Conservation (phyloP, 78 protist species). For the Dictyostelium discoideum region DNA sequence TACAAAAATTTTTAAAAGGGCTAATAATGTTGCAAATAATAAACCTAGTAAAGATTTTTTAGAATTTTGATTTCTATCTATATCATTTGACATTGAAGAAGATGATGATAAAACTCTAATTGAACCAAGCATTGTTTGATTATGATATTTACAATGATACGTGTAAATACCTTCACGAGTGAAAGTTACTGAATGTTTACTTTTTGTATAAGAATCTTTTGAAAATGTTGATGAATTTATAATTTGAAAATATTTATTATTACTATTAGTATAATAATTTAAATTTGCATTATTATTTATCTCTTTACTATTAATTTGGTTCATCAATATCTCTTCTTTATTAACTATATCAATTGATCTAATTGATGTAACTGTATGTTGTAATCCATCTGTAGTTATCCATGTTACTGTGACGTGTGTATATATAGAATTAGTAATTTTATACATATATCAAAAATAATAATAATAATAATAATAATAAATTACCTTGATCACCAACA, state of each 20-base stretch:
- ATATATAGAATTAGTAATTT: no score
- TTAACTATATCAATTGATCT: background rate
- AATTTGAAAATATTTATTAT: background rate
- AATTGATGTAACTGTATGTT: conserved; percentile 43
- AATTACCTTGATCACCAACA: conserved; percentile 19
- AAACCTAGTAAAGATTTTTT: background rate
- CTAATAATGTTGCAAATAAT: conserved; percentile 38
- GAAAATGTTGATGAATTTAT: conserved; percentile 36
- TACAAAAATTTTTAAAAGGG: conserved; percentile 26
- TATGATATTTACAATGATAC: conserved; percentile 29
- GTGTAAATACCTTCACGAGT: conserved; percentile 31
- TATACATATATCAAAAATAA: no score
- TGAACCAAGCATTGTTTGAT: conserved; percentile 23
- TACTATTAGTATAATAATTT: background rate
- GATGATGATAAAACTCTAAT: conserved; percentile 20
- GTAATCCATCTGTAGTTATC: conserved; percentile 26
- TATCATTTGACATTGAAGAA: background rate
- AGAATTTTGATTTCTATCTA: background rate
- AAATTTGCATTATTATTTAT: background rate
- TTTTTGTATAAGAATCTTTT: background rate
- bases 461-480: background rate
- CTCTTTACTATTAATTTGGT: background rate
- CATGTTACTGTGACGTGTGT: background rate
- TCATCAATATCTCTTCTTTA: background rate
- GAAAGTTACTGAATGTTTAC: conserved; percentile 24